Percentiles rank a stretch among this genome's conserved stretches.
These are phyloP conservation scores for Leccinum ponderosum DNA, from an alignment of 1,284 basidiomycete species.

Conservation along the genomic window DNA sequence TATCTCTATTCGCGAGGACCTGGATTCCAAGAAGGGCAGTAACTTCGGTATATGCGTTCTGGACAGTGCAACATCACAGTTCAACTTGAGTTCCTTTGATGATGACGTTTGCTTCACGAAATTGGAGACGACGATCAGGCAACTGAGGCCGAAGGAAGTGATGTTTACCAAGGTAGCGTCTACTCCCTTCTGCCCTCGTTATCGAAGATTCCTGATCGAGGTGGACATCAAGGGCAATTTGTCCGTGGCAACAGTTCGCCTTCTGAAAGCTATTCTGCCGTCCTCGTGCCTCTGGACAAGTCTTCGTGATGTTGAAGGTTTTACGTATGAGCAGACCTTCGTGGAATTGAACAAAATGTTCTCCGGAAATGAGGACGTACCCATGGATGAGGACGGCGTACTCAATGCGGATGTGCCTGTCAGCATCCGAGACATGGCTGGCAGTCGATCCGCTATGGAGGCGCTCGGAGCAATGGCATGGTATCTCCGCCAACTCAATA, in stretches of 20 bases:
- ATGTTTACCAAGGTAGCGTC: conserved; percentile 82
- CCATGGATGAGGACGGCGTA: conserved; percentile 43
- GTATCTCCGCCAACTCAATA: conserved; percentile 91
- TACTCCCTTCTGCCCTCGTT: not conserved
- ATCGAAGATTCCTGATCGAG: conserved; percentile 3
- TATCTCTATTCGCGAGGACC: conserved; percentile 80
- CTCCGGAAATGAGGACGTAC: conserved; percentile 45
- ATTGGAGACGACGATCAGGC: conserved; percentile 92
- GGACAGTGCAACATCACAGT: conserved; percentile 96
- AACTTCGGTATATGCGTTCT: conserved; percentile 92
- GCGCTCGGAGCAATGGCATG: conserved; percentile 90
- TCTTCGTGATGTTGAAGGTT: conserved; percentile 81
- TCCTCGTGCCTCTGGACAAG: conserved; percentile 85
- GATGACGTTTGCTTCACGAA: conserved; percentile 93
- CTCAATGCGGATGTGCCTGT: conserved; percentile 64
- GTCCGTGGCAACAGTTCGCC: conserved; percentile 76
- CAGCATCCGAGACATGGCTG: conserved; percentile 72
- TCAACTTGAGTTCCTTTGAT: conserved; percentile 87
- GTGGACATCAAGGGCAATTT: conserved; percentile 66
- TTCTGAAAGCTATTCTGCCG: conserved; percentile 80
- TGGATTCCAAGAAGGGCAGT: conserved; percentile 45
- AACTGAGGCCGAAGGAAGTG: conserved; percentile 91
- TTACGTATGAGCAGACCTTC: conserved; percentile 72
- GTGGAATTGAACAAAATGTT: conserved; percentile 73
- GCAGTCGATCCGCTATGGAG: conserved; percentile 69